Base-by-base conservation (phyloP, 495 filamentous ascomycete species). In the Daldinia concentrica region DNA sequence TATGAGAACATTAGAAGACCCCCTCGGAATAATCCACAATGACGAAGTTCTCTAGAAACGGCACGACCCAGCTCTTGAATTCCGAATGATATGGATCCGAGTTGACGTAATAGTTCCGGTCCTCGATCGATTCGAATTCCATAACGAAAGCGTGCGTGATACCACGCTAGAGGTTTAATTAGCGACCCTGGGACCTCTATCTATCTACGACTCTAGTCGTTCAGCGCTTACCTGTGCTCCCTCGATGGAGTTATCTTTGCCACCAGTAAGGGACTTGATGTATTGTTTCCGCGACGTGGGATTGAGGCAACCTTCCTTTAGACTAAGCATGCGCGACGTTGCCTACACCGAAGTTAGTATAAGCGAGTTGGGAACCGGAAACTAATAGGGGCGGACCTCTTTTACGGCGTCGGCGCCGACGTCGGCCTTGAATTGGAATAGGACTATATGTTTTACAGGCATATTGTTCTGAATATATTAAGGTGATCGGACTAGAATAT, bases 241-340 rank as follows among this genome's bases (percentile, higher is more conserved):
- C 77, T 93, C 91, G 0, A 79, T 78, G 1, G 88, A 91, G 73
- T 89, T 90, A 68, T 93, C 87, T 57, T 74, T 77, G 0, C 91
- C 90, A 2, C 88, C 91, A 0, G 82, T 86, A 4, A 83, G 72
- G 0, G 86, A 81, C 51, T 82, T 81, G 69, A 93, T 87, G 72
- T 92, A 93, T 0, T 83, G 84, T 27, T 80, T 76, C 17, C 85
- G 69, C 7, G 80, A 79, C 1, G 73, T 79, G 5, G 86, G 83
- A 57, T 87, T 84, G 0, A 86, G 24, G 77, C 87, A 89, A 9
- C 78, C 77, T 14, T 79, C 66, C 36, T 82, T 80, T 27, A 86
- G 62, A 1, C 74, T 73, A 4, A 84, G 66, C 64, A 76, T 75
- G 2, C 74, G 67, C 9, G 34, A 58, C 45, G 66, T 76, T 15